Evolutionary conservation across 805 yeast genomes (phyloP), one percentile per base, ranked within the genome.

Genomic region (Barnettozyma wickerhamii): DNA sequence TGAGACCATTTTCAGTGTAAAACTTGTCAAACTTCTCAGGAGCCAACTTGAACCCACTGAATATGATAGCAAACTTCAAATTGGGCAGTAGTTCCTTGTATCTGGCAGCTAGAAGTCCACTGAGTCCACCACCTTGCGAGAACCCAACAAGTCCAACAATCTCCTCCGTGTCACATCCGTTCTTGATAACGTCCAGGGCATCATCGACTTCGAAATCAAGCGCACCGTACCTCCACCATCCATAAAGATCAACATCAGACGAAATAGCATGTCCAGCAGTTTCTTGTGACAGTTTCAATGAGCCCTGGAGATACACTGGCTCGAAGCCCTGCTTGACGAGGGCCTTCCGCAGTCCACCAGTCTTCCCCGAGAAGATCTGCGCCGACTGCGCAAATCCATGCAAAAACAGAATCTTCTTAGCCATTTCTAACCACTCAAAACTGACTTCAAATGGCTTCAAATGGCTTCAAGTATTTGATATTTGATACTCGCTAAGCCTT

Each of bases 381-480:
- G 95, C 87, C 30, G 83, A 81, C 65, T 91, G 96, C 1, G 88
- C 84, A 60, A 76, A 88, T 1, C 99, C 99, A 55, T 91, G 99
- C 10, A 91, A 68, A 68, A 91, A 88, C 12, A 91, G 68, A 21
- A 91, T 71, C 50, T 80, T 81, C 41, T 56, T 62, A 4, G 49
- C 19, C 56, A 49, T 51, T n/a, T n/a, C n/a, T n/a, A n/a, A n/a
- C n/a, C n/a, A n/a, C n/a, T n/a, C n/a, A n/a, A n/a, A n/a, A n/a
- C n/a, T n/a, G n/a, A n/a, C n/a, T n/a, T n/a, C n/a, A n/a, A n/a
- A n/a, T n/a, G n/a, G n/a, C n/a, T n/a, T n/a, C n/a, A n/a, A n/a
- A n/a, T n/a, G n/a, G n/a, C n/a, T n/a, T n/a, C n/a, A n/a, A n/a
- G 2, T 13, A 28, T 10, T 14, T n/a, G 33, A 5, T 10, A 17